These are phyloP conservation scores for Oldenlandia corymbosa DNA, from an alignment of 257 asterid genomes.

Conservation along the genomic window DNA sequence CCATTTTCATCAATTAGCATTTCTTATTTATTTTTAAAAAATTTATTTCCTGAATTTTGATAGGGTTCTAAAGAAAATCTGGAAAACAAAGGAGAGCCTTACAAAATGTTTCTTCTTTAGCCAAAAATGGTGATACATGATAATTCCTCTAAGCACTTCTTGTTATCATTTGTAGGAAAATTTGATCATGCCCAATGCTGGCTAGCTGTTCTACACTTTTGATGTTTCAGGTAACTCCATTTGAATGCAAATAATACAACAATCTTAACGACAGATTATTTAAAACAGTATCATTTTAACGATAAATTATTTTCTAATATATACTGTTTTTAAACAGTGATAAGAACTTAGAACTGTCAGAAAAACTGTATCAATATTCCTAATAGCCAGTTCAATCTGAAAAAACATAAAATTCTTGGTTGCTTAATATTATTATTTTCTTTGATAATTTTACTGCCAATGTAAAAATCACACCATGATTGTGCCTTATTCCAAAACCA, in stretches of 20 bases:
- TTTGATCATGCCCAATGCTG: neutral
- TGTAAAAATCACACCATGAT: constrained; percentile 7
- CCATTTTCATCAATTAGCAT: neutral
- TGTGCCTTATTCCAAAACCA: constrained; percentile 16
- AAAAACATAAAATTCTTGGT: neutral
- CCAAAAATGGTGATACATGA: constrained; percentile 9
- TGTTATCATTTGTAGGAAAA: neutral
- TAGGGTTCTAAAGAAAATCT: neutral
- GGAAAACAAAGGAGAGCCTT: neutral
- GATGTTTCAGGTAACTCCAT: neutral
- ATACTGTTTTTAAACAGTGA: no score
- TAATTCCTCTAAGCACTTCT: neutral
- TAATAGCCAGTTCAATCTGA: neutral
- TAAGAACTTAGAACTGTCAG: no score
- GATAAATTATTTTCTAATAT: no score
- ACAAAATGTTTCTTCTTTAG: neutral
- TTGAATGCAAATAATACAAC: neutral
- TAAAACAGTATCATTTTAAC: no score
- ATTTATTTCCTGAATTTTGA: neutral
- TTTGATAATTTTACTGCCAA: neutral
- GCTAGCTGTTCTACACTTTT: neutral
- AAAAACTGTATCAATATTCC: no score
- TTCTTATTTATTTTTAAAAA: neutral
- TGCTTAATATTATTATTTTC: neutral
- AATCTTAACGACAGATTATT: no score